Evolutionary conservation across 495 filamentous ascomycete genomes (phyloP), one percentile per base, ranked within the genome.

Genomic region (Hyaloscypha variabilis): DNA sequence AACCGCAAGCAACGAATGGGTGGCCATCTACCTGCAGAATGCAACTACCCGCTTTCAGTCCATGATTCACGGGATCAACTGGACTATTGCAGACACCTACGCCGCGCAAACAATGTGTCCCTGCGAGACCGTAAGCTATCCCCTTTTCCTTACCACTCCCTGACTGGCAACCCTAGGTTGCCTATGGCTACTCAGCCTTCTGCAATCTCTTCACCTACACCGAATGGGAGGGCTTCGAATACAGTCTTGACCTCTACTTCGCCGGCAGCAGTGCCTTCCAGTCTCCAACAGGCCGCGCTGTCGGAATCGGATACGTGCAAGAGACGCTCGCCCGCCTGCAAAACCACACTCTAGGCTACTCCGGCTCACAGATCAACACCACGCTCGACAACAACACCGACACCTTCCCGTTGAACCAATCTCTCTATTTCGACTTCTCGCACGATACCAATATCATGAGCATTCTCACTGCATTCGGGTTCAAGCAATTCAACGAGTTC

Each of bases 391-490:
- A 69, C 3, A 77, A 83, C 53, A 72, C 77, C 2, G 68, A 65
- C 14, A 91, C 88, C 0, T 97, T 96, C 71, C 91, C 93, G 0
- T 73, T 94, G 10, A 81, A 86, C 53, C 75, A 79, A 28, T 76
- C 42, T 25, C 36, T 73, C 0, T 97, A 92, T 63, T 91, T 91
- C 0, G 93, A 97, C 74, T 95, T 97, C 72, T 88, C 87, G n/a
- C 93, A 97, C 71, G 93, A 97, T 76, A 95, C 94, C 69, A 87
- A 90, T 65, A 90, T 96, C 85, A 85, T 87, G 25, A 80, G 81
- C 21, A 84, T 93, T 29, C 71, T 84, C 2, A 82, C 77, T 0
- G 79, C 81, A 0, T 82, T 87, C 55, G 84, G 83, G 19, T 82
- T 88, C 65, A 84, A 77, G 6, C 84, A 83, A 71, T 82, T 86